Percentiles rank a stretch among this genome's conserved stretches.
These are phyloP conservation scores for Haplographium delicatum DNA, from an alignment of 495 filamentous ascomycete genomes.

Conservation along the genomic window DNA sequence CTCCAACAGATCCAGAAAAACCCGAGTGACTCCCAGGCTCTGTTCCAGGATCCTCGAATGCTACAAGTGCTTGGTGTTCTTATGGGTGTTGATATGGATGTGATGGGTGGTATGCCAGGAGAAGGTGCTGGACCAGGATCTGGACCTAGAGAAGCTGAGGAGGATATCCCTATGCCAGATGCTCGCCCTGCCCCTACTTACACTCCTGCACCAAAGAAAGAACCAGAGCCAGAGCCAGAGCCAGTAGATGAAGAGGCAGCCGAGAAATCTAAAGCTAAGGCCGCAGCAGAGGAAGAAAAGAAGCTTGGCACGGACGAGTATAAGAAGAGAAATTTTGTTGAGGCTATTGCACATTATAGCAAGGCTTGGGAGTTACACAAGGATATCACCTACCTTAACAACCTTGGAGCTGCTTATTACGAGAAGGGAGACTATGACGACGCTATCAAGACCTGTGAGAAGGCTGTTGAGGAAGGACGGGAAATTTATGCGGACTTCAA, in stretches of 20 bases:
- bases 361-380: slow-evolving; percentile 94
- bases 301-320: slow-evolving; percentile 89
- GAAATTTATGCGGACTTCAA: slow-evolving; percentile 91
- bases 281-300: slow-evolving; percentile 91
- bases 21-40: slow-evolving; percentile 69
- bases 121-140: slow-evolving; percentile 38
- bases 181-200: slow-evolving; percentile 37
- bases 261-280: slow-evolving; percentile 84
- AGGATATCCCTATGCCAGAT: slow-evolving; percentile 79
- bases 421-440: slow-evolving; percentile 92
- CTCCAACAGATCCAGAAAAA: slow-evolving; percentile 74
- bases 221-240: slow-evolving; percentile 49
- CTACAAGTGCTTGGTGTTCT: slow-evolving; percentile 91
- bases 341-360: slow-evolving; percentile 89
- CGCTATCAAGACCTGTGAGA: slow-evolving; percentile 78
- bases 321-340: slow-evolving; percentile 95
- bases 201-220: slow-evolving; percentile 40
- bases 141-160: slow-evolving; percentile 51
- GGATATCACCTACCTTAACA: slow-evolving; percentile 97
- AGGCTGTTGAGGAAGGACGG: slow-evolving; percentile 85
- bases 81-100: slow-evolving; percentile 90
- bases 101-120: slow-evolving; percentile 50
- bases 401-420: slow-evolving; percentile 87
- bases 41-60: slow-evolving; percentile 86
- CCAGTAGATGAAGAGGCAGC: slow-evolving; percentile 74